phyloP scores from a whole-genome alignment of 495 filamentous ascomycete species.

The Aspergillus sparsus region DNA sequence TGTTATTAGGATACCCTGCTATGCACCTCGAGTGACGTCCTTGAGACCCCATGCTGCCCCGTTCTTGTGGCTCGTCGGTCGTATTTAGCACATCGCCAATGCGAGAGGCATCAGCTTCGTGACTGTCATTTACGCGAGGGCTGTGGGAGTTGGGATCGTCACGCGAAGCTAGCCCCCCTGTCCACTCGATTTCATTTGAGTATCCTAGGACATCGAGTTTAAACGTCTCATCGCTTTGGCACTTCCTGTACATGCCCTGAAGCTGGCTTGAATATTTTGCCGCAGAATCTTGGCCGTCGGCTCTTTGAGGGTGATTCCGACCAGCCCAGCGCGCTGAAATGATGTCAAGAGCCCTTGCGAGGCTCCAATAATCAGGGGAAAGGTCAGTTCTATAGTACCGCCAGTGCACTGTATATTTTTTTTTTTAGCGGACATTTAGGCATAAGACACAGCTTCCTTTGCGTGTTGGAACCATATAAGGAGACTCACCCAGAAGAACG shows the following conservation, averaged over 20 bases:
- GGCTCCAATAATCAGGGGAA: constrained; percentile 5
- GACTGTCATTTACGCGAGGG: not conserved
- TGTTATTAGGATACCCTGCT: no score
- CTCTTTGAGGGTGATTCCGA: not conserved
- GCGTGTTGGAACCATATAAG: not conserved
- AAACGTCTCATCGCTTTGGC: constrained; percentile 2
- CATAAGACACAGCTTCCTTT: no score
- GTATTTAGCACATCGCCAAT: not conserved
- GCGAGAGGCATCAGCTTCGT: not conserved
- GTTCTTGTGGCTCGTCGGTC: no score
- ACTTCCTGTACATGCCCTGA: not conserved
- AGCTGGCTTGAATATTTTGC: constrained; percentile 5
- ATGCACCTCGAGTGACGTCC: no score
- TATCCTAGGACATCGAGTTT: constrained; percentile 10
- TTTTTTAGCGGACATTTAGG: not conserved
- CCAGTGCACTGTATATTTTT: constrained; percentile 1
- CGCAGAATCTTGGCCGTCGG: not conserved
- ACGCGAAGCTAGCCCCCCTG: not conserved
- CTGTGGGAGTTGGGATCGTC: no score
- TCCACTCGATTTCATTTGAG: constrained; percentile 11
- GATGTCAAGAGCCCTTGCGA: not conserved
- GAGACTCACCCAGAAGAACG: not conserved
- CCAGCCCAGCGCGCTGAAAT: constrained; percentile 7
- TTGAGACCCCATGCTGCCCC: no score
- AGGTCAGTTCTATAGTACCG: constrained; percentile 11